These are phyloP conservation scores for Kondoa malvinella DNA, from an alignment of 768 basidiomycete species.

Conservation along the genomic window DNA sequence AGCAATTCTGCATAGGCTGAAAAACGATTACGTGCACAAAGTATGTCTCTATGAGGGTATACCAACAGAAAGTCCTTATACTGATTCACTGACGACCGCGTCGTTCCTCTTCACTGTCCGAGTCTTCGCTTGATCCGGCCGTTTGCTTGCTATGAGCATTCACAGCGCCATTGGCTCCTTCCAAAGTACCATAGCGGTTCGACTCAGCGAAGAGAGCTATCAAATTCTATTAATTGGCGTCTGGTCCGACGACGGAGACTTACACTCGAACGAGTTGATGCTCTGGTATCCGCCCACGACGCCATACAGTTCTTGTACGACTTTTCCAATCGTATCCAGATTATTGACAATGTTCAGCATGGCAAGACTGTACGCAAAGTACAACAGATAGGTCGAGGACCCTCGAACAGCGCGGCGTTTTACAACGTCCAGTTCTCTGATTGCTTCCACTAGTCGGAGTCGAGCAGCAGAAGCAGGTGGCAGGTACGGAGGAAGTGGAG, in stretches of 20 bases:
- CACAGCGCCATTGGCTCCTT: not conserved
- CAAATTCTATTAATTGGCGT: no score
- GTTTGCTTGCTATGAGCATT: not conserved
- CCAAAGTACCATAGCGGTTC: not conserved
- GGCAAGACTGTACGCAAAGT: constrained; percentile 39
- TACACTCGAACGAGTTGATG: not conserved
- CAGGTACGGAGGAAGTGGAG: constrained; percentile 87
- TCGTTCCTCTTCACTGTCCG: not conserved
- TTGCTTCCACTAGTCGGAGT: constrained; percentile 61
- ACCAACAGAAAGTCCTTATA: no score
- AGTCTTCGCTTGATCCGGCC: not conserved
- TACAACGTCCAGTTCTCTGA: constrained; percentile 73
- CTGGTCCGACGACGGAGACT: constrained; percentile 1
- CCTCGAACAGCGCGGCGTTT: constrained; percentile 60
- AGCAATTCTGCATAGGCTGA: not conserved
- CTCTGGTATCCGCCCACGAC: constrained; percentile 33
- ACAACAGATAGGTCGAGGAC: constrained; percentile 62
- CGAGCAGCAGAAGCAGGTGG: constrained; percentile 81
- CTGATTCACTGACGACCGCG: not conserved
- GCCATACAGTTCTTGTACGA: constrained; percentile 76
- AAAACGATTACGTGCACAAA: no score
- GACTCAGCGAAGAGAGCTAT: not conserved
- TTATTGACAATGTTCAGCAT: constrained; percentile 61
- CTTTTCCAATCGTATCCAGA: constrained; percentile 61
- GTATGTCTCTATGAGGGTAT: no score